phyloP scores from a whole-genome alignment of 2,329 filamentous ascomycete genomes.

The Aspergillus felis region DNA sequence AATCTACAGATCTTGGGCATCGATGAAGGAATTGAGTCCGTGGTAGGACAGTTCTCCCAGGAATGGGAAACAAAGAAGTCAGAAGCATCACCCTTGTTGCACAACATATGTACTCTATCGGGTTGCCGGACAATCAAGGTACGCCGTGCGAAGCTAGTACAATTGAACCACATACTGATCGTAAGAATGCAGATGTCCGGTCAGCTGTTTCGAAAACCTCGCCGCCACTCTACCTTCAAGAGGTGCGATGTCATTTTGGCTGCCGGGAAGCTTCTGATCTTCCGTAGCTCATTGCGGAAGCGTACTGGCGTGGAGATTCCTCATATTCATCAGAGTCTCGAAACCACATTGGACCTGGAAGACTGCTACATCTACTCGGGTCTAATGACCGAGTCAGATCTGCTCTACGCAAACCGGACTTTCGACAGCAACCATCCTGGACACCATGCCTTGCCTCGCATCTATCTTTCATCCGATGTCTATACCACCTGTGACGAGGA shows the following conservation, averaged over 20 bases:
- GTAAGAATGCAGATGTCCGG: slow-evolving; percentile 50
- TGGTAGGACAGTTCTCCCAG: slow-evolving; percentile 61
- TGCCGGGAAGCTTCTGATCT: slow-evolving; percentile 59
- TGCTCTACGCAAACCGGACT: slow-evolving; percentile 61
- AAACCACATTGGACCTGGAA: slow-evolving; percentile 55
- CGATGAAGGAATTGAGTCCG: slow-evolving; percentile 62
- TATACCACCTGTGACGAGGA: slow-evolving; percentile 63
- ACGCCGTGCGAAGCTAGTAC: slow-evolving; percentile 2
- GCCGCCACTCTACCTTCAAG: slow-evolving; percentile 59
- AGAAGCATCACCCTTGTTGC: slow-evolving; percentile 60
- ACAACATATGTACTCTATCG: slow-evolving; percentile 64
- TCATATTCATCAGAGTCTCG: slow-evolving; percentile 60
- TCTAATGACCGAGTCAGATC: slow-evolving; percentile 57
- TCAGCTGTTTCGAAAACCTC: slow-evolving; percentile 60
- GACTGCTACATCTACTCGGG: slow-evolving; percentile 66
- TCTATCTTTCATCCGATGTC: slow-evolving; percentile 55
- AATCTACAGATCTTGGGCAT: slow-evolving; percentile 60
- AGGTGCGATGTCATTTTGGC: slow-evolving; percentile 59
- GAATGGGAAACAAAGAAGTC: slow-evolving; percentile 67
- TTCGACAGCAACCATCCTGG: slow-evolving; percentile 62
- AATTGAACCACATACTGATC: slow-evolving; percentile 1
- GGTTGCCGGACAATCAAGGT: slow-evolving; percentile 58
- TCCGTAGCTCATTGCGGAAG: slow-evolving; percentile 56
- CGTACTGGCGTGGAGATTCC: slow-evolving; percentile 53
- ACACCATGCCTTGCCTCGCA: slow-evolving; percentile 55